Percentiles rank a stretch among this genome's conserved stretches.
Evolutionary conservation across 176 grass and related monocot species (phyloP).

Genomic region (Ensete ventricosum): DNA sequence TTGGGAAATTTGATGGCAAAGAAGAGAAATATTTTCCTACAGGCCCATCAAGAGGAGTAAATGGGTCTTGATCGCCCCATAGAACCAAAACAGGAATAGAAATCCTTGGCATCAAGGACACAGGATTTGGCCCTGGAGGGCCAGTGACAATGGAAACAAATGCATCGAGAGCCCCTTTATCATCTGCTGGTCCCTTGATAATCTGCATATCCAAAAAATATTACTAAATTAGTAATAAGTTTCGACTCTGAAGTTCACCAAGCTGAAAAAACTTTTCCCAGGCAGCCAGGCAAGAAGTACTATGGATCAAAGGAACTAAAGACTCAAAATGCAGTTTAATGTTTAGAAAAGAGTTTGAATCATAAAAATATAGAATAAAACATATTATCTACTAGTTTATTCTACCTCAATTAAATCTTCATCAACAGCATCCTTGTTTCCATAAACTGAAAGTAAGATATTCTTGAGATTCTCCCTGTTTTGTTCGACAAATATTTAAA

Average conservation of each 20-base stretch:
- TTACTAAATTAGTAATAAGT: neutral
- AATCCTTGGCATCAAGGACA: conserved; percentile 50
- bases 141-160: conserved; percentile 91
- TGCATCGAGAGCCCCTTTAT: conserved; percentile 65
- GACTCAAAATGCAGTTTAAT: neutral
- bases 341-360: neutral
- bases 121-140: conserved; percentile 62
- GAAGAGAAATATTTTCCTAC: conserved; percentile 74
- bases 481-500: neutral
- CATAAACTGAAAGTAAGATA: conserved; percentile 39
- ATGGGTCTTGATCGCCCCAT: conserved; percentile 77
- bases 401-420: conserved; percentile 32
- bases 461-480: conserved; percentile 42
- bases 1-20: conserved; percentile 45
- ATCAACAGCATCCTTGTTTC: conserved; percentile 39
- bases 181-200: conserved; percentile 52
- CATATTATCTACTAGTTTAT: neutral
- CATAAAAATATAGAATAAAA: too few relatives aligned
- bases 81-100: conserved; percentile 66
- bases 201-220: conserved; percentile 34
- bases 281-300: neutral
- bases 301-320: neutral
- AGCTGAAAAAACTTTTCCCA: neutral
- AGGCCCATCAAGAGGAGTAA: conserved; percentile 82
- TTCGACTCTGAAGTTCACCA: neutral